Evolutionary conservation across 148 eudicot genomes (phyloP).

Genomic region (Heliosperma pusillum): DNA sequence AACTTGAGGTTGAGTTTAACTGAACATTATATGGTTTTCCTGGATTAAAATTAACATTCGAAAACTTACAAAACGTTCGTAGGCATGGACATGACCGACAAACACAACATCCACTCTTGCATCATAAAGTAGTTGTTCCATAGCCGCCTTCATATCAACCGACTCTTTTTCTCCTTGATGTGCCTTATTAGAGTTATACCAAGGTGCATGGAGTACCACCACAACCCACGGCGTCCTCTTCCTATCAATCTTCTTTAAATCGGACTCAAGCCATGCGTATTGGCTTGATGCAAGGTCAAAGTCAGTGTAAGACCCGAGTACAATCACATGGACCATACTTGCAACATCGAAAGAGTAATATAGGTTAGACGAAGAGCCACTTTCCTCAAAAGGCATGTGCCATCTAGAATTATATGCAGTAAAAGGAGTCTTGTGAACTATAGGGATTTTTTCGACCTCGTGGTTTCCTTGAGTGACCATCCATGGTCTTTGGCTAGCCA

Average conservation of each 20-base stretch:
- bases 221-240: slow-evolving; percentile 65
- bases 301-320: slow-evolving; percentile 72
- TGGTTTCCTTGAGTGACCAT: slow-evolving; percentile 88
- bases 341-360: slow-evolving; percentile 73
- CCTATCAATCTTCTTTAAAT: slow-evolving; percentile 49
- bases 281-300: slow-evolving; percentile 50
- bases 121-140: slow-evolving; percentile 54
- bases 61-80: slow-evolving; percentile 80
- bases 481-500: slow-evolving; percentile 75
- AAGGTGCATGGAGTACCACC: slow-evolving; percentile 63
- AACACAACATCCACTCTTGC: slow-evolving; percentile 61
- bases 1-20: too few relatives aligned
- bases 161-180: slow-evolving; percentile 62
- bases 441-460: slow-evolving; percentile 48
- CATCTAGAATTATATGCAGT: slow-evolving; percentile 72
- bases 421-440: slow-evolving; percentile 36
- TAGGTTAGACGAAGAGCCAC: slow-evolving; percentile 57
- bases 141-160: slow-evolving; percentile 44
- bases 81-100: slow-evolving; percentile 82
- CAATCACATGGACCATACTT: slow-evolving; percentile 55
- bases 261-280: slow-evolving; percentile 53
- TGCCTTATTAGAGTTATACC: slow-evolving; percentile 67
- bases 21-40: too few relatives aligned
- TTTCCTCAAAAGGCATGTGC: slow-evolving; percentile 68
- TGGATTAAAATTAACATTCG: background rate